These are phyloP conservation scores for Hevea brasiliensis DNA, from an alignment of 345 rosid species.

Conservation along the genomic window DNA sequence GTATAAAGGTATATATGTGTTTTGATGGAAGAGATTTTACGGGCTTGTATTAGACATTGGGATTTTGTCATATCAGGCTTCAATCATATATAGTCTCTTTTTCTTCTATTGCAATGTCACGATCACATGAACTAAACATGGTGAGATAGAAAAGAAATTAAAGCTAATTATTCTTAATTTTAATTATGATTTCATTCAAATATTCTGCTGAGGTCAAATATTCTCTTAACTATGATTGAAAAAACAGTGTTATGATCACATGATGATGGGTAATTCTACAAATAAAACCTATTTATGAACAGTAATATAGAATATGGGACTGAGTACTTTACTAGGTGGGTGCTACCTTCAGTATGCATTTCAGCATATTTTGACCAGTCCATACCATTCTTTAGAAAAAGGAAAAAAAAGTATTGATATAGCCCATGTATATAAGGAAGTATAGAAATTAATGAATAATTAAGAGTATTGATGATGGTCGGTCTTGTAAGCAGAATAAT, in stretches of 20 bases:
- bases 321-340: too few species aligned
- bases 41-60: not conserved
- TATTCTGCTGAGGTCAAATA: conserved; percentile 20
- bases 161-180: not conserved
- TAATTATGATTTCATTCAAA: conserved; percentile 1
- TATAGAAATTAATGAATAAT: not conserved
- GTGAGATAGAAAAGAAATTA: not conserved
- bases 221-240: conserved; percentile 11
- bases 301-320: too few species aligned
- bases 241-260: conserved; percentile 4
- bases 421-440: not conserved
- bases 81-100: not conserved
- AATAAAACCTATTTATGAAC: not conserved
- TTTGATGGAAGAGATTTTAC: not conserved
- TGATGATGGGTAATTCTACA: conserved; percentile 5
- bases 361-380: not conserved
- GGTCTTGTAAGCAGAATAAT: conserved; percentile 14
- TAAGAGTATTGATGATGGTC: not conserved
- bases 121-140: conserved; percentile 12
- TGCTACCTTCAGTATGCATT: too few species aligned
- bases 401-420: not conserved
- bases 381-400: too few species aligned
- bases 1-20: not conserved
- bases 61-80: not conserved
- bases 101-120: not conserved